Base-by-base conservation (phyloP, 108 stramenopile genomes). In the Nitzschia sp. region DNA sequence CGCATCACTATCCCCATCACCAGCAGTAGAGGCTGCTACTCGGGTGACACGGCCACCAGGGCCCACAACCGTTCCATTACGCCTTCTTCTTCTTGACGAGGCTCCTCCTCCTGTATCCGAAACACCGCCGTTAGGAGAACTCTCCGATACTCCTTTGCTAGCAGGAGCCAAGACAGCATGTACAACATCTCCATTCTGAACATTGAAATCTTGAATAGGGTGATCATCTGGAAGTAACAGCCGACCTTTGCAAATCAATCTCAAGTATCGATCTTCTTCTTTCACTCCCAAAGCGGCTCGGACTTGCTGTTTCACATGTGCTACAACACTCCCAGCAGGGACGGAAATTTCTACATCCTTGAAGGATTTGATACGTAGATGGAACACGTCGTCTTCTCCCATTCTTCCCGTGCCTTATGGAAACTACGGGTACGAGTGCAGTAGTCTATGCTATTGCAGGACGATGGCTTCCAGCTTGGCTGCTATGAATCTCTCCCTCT, bases 171-270 rank as follows among this genome's bases (percentile, higher is more conserved):
- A 34, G 0, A 93, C 87, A 24, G 84, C 88, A 70, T 93, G 91
- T 8, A 93, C 75, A 3, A 87, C 88, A 73, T 85, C 84, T 20
- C 57, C 55, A 29, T 85, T 54, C n/a, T 63, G 51, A 25, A 88
- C 72, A 44, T 69, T 59, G 56, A 93, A 87, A 22, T 72, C 68
- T 12, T 63, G 53, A 25, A 93, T 39, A 10, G 77, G 44, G 0
- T 85, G 50, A 38, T 75, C 51, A 60, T 93, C 91, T 37, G 91
- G 91, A 41, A 85, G 77, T 66, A 93, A 73, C 62, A 93, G 73
- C 19, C 86, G 63, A 10, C 91, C 91, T 29, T 84, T 73, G 42
- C 84, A 78, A 57, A 93, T 86, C 40, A 93, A 60, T 7, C 91
- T 87, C 51, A 93, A 55, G 50, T 89, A 89, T 10, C 73, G 79